Evolutionary conservation across 2,329 filamentous ascomycete genomes (phyloP), one percentile per base, ranked within the genome.

Genomic region (Aureobasidium melanogenum): DNA sequence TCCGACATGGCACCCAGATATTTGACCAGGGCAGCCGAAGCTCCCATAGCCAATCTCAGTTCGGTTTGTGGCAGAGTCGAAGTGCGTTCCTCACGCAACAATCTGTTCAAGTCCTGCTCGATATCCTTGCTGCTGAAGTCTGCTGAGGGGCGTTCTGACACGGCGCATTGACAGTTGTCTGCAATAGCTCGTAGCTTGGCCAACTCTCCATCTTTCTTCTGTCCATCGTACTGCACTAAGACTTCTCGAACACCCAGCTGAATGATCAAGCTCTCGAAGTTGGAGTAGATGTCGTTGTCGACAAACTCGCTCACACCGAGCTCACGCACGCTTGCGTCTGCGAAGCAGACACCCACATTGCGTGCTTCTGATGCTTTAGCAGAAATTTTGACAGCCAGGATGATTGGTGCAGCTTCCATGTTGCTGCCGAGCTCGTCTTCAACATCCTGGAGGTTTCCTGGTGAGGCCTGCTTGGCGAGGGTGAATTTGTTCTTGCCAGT

Each of bases 241-340:
- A 92, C 97, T 73, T 99, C 94, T 71, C 91, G 94, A 22, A 97
- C 91, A 6, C 94, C 94, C 3, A 99, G 84, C 72, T 99, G 95
- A 66, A 99, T 99, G 57, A 99, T 84, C 19, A 99, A 81, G 3
- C 92, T 91, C 76, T 99, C 94, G 67, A 99, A 95, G 73, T 99
- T 99, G 57, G 93, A 97, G 77, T 95, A 99, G 10, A 97, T 81
- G 71, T 99, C 94, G 70, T 97, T 99, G 79, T 99, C 94, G n/a
- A 96, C 83, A 66, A 99, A 99, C 72, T 99, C 95, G 79, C 90
- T 96, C 59, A 99, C 91, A 9, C 94, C 94, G 2, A 99, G 82
- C 77, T 99, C 94, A 56, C 94, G 84, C 28, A 97, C 93, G 66
- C 91, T 97, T 0, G 95, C 94, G 78, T 99, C 94, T 8, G 94